Evolutionary conservation across 2,329 filamentous ascomycete species (phyloP).

Genomic region (Sclerotiophoma versabilis): DNA sequence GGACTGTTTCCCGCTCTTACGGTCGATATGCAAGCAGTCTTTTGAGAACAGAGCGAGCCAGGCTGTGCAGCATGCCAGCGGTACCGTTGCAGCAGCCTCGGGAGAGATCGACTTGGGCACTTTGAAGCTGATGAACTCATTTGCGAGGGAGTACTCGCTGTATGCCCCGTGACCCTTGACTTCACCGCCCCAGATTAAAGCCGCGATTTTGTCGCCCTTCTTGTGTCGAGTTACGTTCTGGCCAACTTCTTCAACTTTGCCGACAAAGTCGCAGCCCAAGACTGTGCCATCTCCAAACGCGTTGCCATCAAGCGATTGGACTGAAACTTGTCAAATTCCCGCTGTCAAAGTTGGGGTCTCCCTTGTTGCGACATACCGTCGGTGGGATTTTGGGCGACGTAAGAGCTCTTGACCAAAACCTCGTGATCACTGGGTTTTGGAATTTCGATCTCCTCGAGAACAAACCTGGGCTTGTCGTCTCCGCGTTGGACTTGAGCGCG

Average conservation of each 20-base stretch:
- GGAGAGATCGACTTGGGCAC: conserved; percentile 41
- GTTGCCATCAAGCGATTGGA: conserved; percentile 32
- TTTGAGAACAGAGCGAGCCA: conserved; percentile 52
- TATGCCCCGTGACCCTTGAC: conserved; percentile 45
- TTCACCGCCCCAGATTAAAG: conserved; percentile 36
- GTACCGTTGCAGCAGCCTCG: conserved; percentile 49
- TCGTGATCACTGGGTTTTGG: conserved; percentile 18
- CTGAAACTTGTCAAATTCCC: conserved; percentile 5
- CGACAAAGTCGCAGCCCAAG: conserved; percentile 51
- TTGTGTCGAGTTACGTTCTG: conserved; percentile 32
- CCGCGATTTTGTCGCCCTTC: conserved; percentile 40
- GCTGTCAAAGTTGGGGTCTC: not conserved
- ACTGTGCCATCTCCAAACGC: conserved; percentile 44
- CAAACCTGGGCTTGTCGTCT: conserved; percentile 10
- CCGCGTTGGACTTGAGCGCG: conserved; percentile 20
- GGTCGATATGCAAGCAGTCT: conserved; percentile 46
- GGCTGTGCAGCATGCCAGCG: conserved; percentile 51
- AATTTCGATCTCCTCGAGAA: conserved; percentile 10
- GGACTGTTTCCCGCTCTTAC: conserved; percentile 11
- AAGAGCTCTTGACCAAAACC: conserved; percentile 20
- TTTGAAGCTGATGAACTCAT: conserved; percentile 53
- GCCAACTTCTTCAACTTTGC: conserved; percentile 47
- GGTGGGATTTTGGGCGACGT: conserved; percentile 32
- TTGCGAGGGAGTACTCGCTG: conserved; percentile 47
- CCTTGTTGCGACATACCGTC: conserved; percentile 18